Conservation (phyloP, 2,329 filamentous ascomycete species). For the Cryoendolithus antarcticus region DNA sequence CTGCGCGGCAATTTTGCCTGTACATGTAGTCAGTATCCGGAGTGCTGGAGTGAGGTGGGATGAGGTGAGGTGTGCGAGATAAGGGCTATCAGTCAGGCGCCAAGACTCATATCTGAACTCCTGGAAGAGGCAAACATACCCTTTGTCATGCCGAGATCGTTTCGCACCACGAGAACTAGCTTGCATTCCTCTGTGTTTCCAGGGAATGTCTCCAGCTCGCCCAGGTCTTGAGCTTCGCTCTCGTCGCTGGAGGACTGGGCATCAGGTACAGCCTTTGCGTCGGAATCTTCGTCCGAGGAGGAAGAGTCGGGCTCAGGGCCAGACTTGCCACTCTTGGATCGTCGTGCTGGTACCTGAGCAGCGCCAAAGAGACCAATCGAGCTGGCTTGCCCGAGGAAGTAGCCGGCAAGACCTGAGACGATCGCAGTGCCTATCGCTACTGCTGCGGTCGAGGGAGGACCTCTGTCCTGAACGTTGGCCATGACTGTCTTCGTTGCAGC, state of each 20-base stretch:
- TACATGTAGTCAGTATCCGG: slow-evolving; percentile 8
- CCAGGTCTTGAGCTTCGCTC: slow-evolving; percentile 28
- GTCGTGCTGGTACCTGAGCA: slow-evolving; percentile 14
- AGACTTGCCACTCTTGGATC: slow-evolving; percentile 6
- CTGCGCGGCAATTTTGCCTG: slow-evolving; percentile 95
- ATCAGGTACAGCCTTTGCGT: slow-evolving; percentile 16
- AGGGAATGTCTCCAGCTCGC: slow-evolving; percentile 34
- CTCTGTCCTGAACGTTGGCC: slow-evolving; percentile 17
- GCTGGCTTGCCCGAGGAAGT: slow-evolving; percentile 54
- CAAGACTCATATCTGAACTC: not conserved
- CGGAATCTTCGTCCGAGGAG: slow-evolving; percentile 26
- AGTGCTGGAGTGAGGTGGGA: slow-evolving; percentile 1
- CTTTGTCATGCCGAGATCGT: slow-evolving; percentile 94
- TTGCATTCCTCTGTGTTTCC: slow-evolving; percentile 71
- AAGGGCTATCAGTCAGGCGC: not conserved
- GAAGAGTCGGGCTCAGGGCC: slow-evolving; percentile 23
- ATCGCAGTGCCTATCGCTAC: slow-evolving; percentile 63
- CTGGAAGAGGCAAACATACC: slow-evolving; percentile 41
- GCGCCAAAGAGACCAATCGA: slow-evolving; percentile 63
- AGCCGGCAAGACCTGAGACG: slow-evolving; percentile 62
- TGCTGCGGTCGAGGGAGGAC: slow-evolving; percentile 41
- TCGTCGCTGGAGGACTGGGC: slow-evolving; percentile 21
- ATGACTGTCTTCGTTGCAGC: slow-evolving; percentile 5
- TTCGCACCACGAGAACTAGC: slow-evolving; percentile 80
- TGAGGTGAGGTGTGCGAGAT: slow-evolving; percentile 1